phyloP scores from a whole-genome alignment of 2,329 filamentous ascomycete species.

The Colletotrichum limetticola region DNA sequence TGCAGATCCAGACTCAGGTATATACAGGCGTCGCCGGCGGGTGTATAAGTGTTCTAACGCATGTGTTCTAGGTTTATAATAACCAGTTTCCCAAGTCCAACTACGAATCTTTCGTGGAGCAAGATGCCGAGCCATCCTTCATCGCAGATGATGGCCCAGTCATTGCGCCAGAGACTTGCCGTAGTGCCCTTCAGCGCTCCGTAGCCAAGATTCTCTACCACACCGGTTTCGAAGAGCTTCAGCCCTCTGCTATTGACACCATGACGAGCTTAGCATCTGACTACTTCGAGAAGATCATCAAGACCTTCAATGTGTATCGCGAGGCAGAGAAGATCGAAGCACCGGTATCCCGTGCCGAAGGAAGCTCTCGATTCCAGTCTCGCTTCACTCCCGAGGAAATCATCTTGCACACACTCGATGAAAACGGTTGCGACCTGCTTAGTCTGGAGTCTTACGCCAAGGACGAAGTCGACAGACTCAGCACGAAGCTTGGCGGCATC shows the following conservation, averaged over 20 bases:
- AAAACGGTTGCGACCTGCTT: conserved; percentile 86
- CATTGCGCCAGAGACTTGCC: conserved; percentile 84
- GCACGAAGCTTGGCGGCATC: conserved; percentile 81
- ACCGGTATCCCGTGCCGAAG: conserved; percentile 49
- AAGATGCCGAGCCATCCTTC: conserved; percentile 89
- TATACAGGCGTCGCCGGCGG: conserved; percentile 37
- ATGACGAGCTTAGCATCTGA: conserved; percentile 90
- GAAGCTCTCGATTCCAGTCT: conserved; percentile 62
- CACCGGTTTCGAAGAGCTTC: conserved; percentile 95
- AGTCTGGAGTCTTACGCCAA: conserved; percentile 86
- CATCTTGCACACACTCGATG: conserved; percentile 84
- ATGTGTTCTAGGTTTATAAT: conserved; percentile 79
- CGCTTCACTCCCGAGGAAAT: conserved; percentile 87
- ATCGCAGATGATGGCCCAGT: conserved; percentile 89
- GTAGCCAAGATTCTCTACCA: conserved; percentile 97
- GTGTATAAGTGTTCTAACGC: neutral
- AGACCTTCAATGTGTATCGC: conserved; percentile 83
- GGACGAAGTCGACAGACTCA: conserved; percentile 91
- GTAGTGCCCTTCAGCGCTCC: conserved; percentile 86
- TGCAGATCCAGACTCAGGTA: conserved; percentile 98
- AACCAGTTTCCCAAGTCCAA: conserved; percentile 99
- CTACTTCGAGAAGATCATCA: conserved; percentile 87
- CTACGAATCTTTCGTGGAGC: conserved; percentile 86
- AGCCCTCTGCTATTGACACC: conserved; percentile 91
- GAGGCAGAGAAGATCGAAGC: conserved; percentile 82